Base-by-base conservation (phyloP, 768 basidiomycete species). In the Porpolomopsis calyptriformis region DNA sequence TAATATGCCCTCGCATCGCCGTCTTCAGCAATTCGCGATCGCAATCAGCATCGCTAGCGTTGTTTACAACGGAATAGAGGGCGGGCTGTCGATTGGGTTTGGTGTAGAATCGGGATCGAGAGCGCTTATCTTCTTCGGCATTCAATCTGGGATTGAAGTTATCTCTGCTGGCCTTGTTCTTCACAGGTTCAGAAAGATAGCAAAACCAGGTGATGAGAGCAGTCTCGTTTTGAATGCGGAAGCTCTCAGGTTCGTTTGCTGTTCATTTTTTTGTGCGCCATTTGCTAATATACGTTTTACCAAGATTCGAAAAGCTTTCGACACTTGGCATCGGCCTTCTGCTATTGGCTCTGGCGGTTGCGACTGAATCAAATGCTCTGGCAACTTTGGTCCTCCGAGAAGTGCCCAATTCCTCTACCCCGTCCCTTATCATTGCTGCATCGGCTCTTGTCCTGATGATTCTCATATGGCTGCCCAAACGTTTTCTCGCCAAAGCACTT, bases 91-190 rank as follows among this genome's bases (percentile, higher is more conserved):
- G 5, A 60, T 73, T 27, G 56, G 65, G 16, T 68, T 73, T 41
- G 72, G 73, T 1, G 59, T 64, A 43, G 71, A 72, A 25, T 66
- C 70, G 9, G 60, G 63, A 2, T 73, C 72, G 0, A 62, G 57
- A 4, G 63, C 73, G 5, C 64, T 73, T 33, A 57, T 73, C 22
- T 73, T 73, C 57, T 74, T 69, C 39, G 72, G 73, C 1, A 62
- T 74, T 12, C 73, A 73, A 35, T 73, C 72, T 0, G 68, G 53
- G 3, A 67, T 72, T 31, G 72, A 73, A 48, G 71, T 73, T 26
- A 55, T 67, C 41, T 73, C 72, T 16, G 62, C 70, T 3, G 23
- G 57, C 38, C 58, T 73, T 11, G 72, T 73, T 20, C 49, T 69
- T 9, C 74, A 72, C 71, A 57, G 71, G 24, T 74, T 73, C 46